Conservation (phyloP, 768 basidiomycete species). For the Boletus sp. region DNA sequence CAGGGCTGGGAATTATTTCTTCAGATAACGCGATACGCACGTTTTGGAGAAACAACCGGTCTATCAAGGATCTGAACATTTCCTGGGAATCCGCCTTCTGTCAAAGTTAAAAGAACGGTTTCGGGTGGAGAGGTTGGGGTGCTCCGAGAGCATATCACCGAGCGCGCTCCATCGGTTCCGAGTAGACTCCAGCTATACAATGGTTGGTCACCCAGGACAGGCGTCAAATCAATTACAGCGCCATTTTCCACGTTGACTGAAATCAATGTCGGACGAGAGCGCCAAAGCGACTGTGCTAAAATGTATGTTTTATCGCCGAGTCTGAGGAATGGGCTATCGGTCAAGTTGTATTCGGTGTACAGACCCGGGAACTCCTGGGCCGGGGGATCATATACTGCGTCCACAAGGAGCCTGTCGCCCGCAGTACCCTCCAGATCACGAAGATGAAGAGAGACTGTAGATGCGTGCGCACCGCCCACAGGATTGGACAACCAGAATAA, state of each 20-base stretch:
- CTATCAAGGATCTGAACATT: slow-evolving; percentile 43
- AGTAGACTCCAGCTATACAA: slow-evolving; percentile 56
- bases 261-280: slow-evolving; percentile 50
- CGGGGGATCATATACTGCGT: slow-evolving; percentile 38
- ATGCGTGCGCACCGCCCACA: slow-evolving; percentile 57
- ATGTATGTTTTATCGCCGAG: slow-evolving; percentile 9
- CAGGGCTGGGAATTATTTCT: not conserved
- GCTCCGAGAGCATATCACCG: slow-evolving; percentile 49
- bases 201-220: slow-evolving; percentile 7
- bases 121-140: slow-evolving; percentile 45
- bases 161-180: slow-evolving; percentile 41
- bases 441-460: slow-evolving; percentile 49
- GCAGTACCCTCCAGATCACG: slow-evolving; percentile 32
- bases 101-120: slow-evolving; percentile 45
- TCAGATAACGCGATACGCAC: slow-evolving; percentile 29
- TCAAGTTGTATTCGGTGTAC: slow-evolving; percentile 50
- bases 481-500: slow-evolving; percentile 55
- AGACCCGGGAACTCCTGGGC: slow-evolving; percentile 57
- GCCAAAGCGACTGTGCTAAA: slow-evolving; percentile 39
- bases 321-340: slow-evolving; percentile 39
- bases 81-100: slow-evolving; percentile 9
- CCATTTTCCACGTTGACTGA: slow-evolving; percentile 43
- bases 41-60: slow-evolving; percentile 36
- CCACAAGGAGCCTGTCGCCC: slow-evolving; percentile 35
- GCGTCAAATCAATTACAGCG: slow-evolving; percentile 32